Base-by-base conservation (phyloP, 2,329 filamentous ascomycete genomes). In the Dactylella cylindrospora region DNA sequence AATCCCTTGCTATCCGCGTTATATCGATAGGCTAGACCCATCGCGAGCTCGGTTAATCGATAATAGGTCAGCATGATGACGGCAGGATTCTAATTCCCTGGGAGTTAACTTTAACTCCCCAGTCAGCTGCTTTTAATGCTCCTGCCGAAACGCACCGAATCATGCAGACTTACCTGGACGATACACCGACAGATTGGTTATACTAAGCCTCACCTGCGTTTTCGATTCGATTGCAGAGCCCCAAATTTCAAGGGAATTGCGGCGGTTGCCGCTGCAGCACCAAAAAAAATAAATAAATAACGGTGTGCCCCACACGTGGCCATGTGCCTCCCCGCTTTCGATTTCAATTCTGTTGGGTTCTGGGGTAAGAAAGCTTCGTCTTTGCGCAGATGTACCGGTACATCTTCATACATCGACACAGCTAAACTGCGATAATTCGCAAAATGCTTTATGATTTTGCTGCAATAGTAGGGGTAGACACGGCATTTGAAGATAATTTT, bases 131-230 rank as follows among this genome's bases (percentile, higher is more conserved):
- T 33, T 61, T 49, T 43, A 61, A 47, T 41, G 55, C 47, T 41
- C 53, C 53, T 61, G 49, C 55, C 55, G 55, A 61, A 52, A 61
- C 39, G 20, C 13, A 36, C 55, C 54, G 53, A 52, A 46, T 52
- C 39, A 61, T 61, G 55, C 55, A 61, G 25, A 49, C 40, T 52
- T 40, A 43, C 23, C 55, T 49, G 19, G n/a, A n/a, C 49, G 55
- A 51, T 52, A 49, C 55, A 49, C 55, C 55, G 55, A 52, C 55
- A 28, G 55, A 47, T 29, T 61, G 55, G 55, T 61, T 61, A 61
- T 61, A 41, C 47, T 61, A 61, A 61, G 55, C 47, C 47, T 47
- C 33, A 39, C 35, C 35, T 61, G 47, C 41, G 23, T 28, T 60
- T 50, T 51, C 32, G n/a, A n/a, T n/a, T n/a, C n/a, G n/a, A n/a